Evolutionary conservation across 495 filamentous ascomycete species (phyloP).

Genomic region (Trichoderma reesei): DNA sequence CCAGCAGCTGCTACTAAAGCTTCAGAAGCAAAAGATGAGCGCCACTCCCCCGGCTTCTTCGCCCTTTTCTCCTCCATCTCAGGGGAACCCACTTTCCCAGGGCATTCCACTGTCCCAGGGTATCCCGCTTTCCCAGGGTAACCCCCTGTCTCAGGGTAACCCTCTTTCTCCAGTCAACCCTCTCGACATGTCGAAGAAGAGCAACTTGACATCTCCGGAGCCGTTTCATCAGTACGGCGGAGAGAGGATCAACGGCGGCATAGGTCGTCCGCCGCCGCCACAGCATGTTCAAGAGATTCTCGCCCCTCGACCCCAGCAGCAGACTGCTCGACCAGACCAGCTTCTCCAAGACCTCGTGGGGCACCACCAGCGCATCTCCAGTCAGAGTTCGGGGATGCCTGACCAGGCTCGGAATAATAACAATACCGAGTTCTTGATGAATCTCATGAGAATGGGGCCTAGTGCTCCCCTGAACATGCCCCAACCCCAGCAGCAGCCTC

Average conservation of each 20-base stretch:
- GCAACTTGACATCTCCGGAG: slow-evolving; percentile 28
- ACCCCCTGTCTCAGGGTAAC: too few relatives aligned
- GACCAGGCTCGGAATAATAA: slow-evolving; percentile 35
- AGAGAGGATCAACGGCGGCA: slow-evolving; percentile 29
- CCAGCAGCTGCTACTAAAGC: slow-evolving; percentile 75
- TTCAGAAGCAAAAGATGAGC: slow-evolving; percentile 37
- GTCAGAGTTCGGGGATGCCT: slow-evolving; percentile 25
- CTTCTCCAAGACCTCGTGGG: slow-evolving; percentile 44
- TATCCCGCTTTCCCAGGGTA: too few relatives aligned
- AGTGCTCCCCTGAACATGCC: slow-evolving; percentile 30
- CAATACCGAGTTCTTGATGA: slow-evolving; percentile 46
- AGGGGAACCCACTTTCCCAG: slow-evolving; percentile 11
- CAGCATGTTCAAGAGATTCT: slow-evolving; percentile 35
- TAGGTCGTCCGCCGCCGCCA: slow-evolving; percentile 13
- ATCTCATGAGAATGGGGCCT: slow-evolving; percentile 40
- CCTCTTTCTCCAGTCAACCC: slow-evolving; percentile 19
- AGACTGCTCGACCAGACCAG: slow-evolving; percentile 37
- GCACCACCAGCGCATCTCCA: slow-evolving; percentile 36
- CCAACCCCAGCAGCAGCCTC: slow-evolving; percentile 27
- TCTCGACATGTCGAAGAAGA: slow-evolving; percentile 16
- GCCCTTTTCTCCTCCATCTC: slow-evolving; percentile 24
- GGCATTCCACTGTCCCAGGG: too few relatives aligned
- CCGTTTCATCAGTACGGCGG: slow-evolving; percentile 34
- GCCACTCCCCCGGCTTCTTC: slow-evolving; percentile 17
- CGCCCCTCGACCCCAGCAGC: slow-evolving; percentile 33